Base-by-base conservation (phyloP, 345 rosid species). In the Boechera divaricarpa region DNA sequence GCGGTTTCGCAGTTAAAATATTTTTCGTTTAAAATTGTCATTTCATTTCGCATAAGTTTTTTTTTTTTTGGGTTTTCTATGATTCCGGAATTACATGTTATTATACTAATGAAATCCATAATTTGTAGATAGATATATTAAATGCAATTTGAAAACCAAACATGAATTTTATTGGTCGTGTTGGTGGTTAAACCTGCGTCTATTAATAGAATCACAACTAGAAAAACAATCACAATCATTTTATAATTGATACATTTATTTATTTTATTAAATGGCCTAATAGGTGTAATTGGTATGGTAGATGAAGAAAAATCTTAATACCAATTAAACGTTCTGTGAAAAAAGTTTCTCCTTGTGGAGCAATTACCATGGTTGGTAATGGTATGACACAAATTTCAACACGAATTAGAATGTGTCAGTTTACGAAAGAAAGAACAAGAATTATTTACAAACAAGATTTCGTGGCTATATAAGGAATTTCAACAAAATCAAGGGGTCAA, bases 321-420 rank as follows among this genome's bases (percentile, higher is more conserved):
- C 28, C 47, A 45, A 32, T 26, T 57, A 33, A 58, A 6, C 29
- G 29, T 28, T 28, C 2, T 28, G 29, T 28, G 29, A 28, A 28
- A 28, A 28, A 28, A 28, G 29, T 28, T 28, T 28, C 4, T 1
- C 9, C 15, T 4, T 39, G 38, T 8, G 10, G 39, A 69, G 63
- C 38, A 69, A 15, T 38, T 55, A 41, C 49, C 38, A 36, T 39
- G 29, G 41, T 69, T 54, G 63, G 73, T 68, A 53, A 2, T 42
- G 65, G 74, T 57, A 44, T 5, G 65, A 65, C 70, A 39, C 26
- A 51, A 8, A 18, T 7, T 51, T 51, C 28, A 51, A 55, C 63
- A 55, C 45, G 7, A 66, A 66, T 69, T 26, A 67, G 32, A 66
- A 13, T 49, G 45, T 10, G n/a, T 38, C 42, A 35, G 18, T 49